A percentile compares a stretch with the other conserved stretches of the same genome.
phyloP scores from a whole-genome alignment of 2,329 filamentous ascomycete genomes.

The Coniochaeta ligniaria region DNA sequence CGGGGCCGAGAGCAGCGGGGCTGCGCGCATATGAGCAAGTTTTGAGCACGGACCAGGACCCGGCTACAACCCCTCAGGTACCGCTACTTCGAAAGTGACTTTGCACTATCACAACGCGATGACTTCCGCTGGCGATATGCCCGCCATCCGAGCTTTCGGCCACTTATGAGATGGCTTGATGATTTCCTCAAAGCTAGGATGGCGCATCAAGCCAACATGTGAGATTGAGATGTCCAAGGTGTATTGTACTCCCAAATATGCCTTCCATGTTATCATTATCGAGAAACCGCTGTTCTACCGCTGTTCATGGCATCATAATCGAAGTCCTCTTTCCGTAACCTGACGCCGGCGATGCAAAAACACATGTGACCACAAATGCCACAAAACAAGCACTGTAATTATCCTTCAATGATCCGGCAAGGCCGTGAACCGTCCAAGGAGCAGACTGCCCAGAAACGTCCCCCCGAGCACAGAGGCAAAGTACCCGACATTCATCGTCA shows the following conservation, averaged over 20 bases:
- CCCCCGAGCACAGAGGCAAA: constrained; percentile 68
- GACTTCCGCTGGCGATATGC: no score
- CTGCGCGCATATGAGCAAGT: constrained; percentile 45
- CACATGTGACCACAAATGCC: not conserved
- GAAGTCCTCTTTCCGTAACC: not conserved
- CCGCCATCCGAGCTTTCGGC: no score
- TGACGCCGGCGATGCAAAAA: not conserved
- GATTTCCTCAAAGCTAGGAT: no score
- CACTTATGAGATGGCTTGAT: no score
- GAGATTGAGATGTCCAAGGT: no score
- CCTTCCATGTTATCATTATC: not conserved
- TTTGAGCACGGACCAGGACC: constrained; percentile 26
- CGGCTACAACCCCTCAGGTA: constrained; percentile 18
- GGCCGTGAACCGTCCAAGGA: constrained; percentile 60
- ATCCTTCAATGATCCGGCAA: not conserved
- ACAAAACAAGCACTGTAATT: not conserved
- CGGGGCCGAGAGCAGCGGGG: not conserved
- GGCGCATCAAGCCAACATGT: no score
- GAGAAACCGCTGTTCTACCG: not conserved
- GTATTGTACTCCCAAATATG: no score
- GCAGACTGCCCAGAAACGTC: constrained; percentile 79
- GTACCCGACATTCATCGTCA: constrained; percentile 77
- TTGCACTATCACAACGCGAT: not conserved
- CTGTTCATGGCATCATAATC: not conserved
- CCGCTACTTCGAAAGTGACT: constrained; percentile 19